A percentile compares a stretch with the other conserved stretches of the same genome.
phyloP scores from a whole-genome alignment of 352 stramenopile genomes.

The Globisporangium camurandrum region DNA sequence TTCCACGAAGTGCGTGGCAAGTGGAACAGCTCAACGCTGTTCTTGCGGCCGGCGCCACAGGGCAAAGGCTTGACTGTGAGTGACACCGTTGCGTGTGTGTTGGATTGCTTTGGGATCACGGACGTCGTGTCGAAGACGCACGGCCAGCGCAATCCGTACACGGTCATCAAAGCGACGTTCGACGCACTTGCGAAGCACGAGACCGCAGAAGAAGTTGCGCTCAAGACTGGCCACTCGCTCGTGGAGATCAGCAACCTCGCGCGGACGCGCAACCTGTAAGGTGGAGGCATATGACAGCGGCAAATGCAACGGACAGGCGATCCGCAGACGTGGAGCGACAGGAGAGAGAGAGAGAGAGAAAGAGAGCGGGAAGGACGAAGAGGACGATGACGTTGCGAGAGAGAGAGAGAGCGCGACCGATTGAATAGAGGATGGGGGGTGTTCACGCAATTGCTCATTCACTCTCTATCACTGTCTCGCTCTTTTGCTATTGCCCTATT shows the following conservation, averaged over 20 bases:
- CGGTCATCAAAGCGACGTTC: conserved; percentile 93
- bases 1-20: conserved; percentile 91
- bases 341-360: not conserved
- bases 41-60: conserved; percentile 70
- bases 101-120: conserved; percentile 90
- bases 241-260: conserved; percentile 75
- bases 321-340: too few species aligned
- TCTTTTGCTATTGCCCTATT: not conserved
- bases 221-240: conserved; percentile 88
- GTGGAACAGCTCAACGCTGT: conserved; percentile 93
- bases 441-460: not conserved
- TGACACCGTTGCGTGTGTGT: conserved; percentile 73
- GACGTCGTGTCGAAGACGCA: conserved; percentile 90
- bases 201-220: conserved; percentile 89
- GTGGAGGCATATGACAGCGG: too few species aligned
- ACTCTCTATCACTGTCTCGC: not conserved
- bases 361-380: not conserved
- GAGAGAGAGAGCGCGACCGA: too few species aligned
- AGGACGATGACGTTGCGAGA: too few species aligned
- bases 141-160: conserved; percentile 92
- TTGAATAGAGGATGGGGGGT: not conserved
- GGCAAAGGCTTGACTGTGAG: conserved; percentile 72
- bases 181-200: conserved; percentile 92
- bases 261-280: conserved; percentile 61
- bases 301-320: too few species aligned